Base-by-base conservation (phyloP, 352 stramenopile species). In the Globisporangium nagaii region DNA sequence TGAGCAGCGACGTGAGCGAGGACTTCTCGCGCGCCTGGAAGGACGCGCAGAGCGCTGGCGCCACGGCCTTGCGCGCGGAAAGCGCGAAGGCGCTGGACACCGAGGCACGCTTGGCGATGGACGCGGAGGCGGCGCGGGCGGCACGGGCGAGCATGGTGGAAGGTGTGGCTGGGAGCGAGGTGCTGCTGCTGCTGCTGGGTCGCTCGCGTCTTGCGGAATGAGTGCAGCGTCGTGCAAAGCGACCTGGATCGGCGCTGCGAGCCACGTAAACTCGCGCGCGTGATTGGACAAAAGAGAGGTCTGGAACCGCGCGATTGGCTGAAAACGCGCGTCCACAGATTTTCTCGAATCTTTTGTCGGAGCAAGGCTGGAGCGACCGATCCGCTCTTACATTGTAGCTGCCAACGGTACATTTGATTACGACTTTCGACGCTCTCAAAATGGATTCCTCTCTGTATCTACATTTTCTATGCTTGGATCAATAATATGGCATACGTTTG, bases 1-100 rank as follows among this genome's bases (percentile, higher is more conserved):
- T 66, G 37, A 79, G 58, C 51, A 79, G 57, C 53, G 61, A 66
- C 45, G 59, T 54, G 42, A 79, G 65, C 61, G 67, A 68, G 42
- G 65, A 72, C 72, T 89, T 87, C 53, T 79, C 64, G 53, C 75
- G 75, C 15, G 58, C 66, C 62, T 87, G 75, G 40, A 85, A 46
- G 19, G 58, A 63, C 49, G 75, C 41, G 15, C 56, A 37, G 41
- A 57, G 58, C 46, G 58, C 46, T 39, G 51, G 56, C 32, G 48
- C 41, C 43, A 60, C 25, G 30, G 50, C 52, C 56, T 53, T 22
- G 52, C 58, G 55, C 12, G 45, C 34, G 11, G 49, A 36, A 9
- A 53, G 49, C 50, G 67, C 45, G 35, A 51, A 1, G 3, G 28
- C 27, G 28, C 27, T 34, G 51, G 65, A 10, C 56, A 62, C 49